Evolutionary conservation across 768 basidiomycete genomes (phyloP).

Genomic region (Termitomyces heimii): DNA sequence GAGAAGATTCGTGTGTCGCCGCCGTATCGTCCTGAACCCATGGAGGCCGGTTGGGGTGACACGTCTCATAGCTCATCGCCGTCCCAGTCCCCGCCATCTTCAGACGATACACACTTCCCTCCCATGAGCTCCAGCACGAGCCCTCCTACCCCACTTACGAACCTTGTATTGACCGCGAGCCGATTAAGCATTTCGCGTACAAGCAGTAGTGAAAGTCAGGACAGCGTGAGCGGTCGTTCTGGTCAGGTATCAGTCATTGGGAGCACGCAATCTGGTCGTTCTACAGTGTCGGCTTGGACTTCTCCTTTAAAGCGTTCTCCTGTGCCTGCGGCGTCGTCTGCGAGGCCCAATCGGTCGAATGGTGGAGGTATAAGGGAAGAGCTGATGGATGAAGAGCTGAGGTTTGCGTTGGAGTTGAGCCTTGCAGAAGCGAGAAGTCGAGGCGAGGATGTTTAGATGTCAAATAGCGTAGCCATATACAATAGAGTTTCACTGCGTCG

Average conservation of each 20-base stretch:
- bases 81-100: constrained; percentile 24
- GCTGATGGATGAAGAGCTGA: constrained; percentile 59
- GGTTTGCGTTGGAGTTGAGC: constrained; percentile 63
- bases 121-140: constrained; percentile 23
- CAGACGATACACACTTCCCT: constrained; percentile 14
- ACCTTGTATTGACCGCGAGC: constrained; percentile 2
- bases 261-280: constrained; percentile 10
- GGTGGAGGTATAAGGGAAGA: constrained; percentile 14
- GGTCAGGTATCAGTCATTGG: constrained; percentile 1
- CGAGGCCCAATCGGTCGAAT: constrained; percentile 9
- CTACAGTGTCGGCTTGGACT: constrained; percentile 21
- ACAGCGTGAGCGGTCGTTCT: neutral
- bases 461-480: neutral
- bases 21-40: constrained; percentile 42
- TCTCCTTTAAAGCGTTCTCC: constrained; percentile 22
- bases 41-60: constrained; percentile 37
- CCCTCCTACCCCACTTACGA: constrained; percentile 7
- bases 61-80: constrained; percentile 16
- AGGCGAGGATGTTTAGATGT: constrained; percentile 18
- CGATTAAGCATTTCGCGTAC: constrained; percentile 14
- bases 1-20: constrained; percentile 55
- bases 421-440: constrained; percentile 56
- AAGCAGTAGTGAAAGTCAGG: constrained; percentile 3
- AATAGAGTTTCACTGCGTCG: neutral
- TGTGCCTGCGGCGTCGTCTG: constrained; percentile 5